phyloP scores from a whole-genome alignment of 2,329 filamentous ascomycete species.

The Microdochium paspali region DNA sequence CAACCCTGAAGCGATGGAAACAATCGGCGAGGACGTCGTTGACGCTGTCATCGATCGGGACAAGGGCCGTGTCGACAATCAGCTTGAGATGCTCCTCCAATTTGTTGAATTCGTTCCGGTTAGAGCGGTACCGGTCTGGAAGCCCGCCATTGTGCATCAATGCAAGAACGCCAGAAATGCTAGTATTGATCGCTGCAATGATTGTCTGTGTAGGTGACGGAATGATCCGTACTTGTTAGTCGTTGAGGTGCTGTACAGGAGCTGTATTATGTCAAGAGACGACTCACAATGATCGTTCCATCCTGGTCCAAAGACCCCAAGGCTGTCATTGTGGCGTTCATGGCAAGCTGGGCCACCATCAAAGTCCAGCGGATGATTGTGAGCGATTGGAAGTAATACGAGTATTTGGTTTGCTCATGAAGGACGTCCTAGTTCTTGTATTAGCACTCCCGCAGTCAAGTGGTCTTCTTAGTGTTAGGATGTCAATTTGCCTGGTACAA shows the following conservation, averaged over 20 bases:
- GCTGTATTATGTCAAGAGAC: no score
- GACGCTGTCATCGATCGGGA: constrained; percentile 28
- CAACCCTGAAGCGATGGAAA: constrained; percentile 33
- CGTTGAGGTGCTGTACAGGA: no score
- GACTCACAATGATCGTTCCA: constrained; percentile 28
- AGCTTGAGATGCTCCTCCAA: constrained; percentile 41
- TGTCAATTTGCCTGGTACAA: constrained; percentile 25
- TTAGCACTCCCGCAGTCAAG: background rate
- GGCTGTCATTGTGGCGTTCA: constrained; percentile 39
- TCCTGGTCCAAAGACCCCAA: constrained; percentile 31
- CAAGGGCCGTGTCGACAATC: constrained; percentile 36
- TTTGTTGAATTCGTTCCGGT: constrained; percentile 37
- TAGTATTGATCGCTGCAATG: constrained; percentile 40
- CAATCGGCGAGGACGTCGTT: constrained; percentile 38
- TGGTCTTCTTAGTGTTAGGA: background rate
- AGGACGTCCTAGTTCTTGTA: constrained; percentile 25
- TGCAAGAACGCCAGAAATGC: constrained; percentile 38
- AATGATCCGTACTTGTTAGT: no score
- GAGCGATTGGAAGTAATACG: constrained; percentile 32
- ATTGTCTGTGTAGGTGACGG: constrained; percentile 23
- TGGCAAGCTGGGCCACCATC: constrained; percentile 37
- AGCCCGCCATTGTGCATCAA: constrained; percentile 44
- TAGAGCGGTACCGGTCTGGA: constrained; percentile 38
- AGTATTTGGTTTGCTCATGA: constrained; percentile 31
- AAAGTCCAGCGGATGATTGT: constrained; percentile 32